phyloP scores from a whole-genome alignment of 441 rosid genomes.

The Adansonia grandidieri region DNA sequence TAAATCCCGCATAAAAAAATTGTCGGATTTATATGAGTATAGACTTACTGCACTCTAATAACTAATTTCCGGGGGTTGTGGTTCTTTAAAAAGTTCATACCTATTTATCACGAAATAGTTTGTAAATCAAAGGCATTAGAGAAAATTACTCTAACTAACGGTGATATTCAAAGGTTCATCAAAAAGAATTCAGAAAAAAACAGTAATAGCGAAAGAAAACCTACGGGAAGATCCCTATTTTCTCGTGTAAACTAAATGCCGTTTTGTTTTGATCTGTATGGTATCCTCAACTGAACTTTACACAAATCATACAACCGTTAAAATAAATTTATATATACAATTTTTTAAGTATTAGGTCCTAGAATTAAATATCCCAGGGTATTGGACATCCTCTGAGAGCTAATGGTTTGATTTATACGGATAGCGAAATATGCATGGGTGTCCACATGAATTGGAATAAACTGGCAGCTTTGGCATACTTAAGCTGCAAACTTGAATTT shows the following conservation, averaged over 20 bases:
- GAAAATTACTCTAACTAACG: no score
- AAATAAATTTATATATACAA: not conserved
- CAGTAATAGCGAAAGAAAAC: no score
- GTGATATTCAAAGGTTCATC: no score
- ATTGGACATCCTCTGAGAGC: not conserved
- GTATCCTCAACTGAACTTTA: not conserved
- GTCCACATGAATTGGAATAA: slow-evolving; percentile 59
- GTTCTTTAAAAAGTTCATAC: no score
- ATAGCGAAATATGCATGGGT: slow-evolving; percentile 2
- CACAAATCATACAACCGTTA: not conserved
- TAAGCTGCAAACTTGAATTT: slow-evolving; percentile 59
- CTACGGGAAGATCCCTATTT: slow-evolving; percentile 1
- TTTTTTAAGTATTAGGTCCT: not conserved
- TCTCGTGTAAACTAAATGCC: not conserved
- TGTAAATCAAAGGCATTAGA: no score
- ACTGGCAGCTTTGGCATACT: slow-evolving; percentile 72
- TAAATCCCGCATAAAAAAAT: no score
- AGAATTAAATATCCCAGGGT: not conserved
- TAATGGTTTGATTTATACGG: not conserved
- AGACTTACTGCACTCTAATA: no score
- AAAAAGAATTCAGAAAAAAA: no score
- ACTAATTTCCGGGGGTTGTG: no score
- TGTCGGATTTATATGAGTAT: no score
- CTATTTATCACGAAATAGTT: no score
- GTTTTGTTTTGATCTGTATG: not conserved